phyloP scores from a whole-genome alignment of 306 rosid species.

The Cicer cuneatum region DNA sequence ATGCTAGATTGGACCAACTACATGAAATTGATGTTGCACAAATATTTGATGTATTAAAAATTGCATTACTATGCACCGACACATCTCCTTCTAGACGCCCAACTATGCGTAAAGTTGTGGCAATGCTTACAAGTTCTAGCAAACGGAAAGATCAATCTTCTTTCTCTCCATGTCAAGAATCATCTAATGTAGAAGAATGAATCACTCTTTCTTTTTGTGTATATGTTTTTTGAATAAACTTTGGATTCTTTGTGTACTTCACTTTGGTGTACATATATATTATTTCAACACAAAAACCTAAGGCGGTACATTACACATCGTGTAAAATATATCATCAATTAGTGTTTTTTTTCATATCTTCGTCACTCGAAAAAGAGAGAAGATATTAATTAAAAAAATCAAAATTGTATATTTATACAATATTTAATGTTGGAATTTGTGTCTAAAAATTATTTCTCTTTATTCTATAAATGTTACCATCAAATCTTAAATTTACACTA shows the following conservation, averaged over 20 bases:
- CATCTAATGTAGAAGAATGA: not conserved
- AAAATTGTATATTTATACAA: too few relatives aligned
- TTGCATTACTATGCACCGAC: constrained; percentile 70
- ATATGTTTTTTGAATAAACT: constrained; percentile 13
- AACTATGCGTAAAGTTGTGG: constrained; percentile 65
- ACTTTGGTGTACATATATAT: too few relatives aligned
- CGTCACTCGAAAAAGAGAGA: too few relatives aligned
- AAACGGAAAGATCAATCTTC: constrained; percentile 46
- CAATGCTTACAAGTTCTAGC: constrained; percentile 66
- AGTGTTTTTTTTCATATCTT: too few relatives aligned
- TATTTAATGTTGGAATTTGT: too few relatives aligned
- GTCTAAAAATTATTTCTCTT: too few relatives aligned
- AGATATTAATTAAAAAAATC: too few relatives aligned
- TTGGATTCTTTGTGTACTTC: not conserved
- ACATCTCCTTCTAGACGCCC: constrained; percentile 59
- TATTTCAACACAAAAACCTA: too few relatives aligned
- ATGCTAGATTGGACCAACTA: constrained; percentile 62
- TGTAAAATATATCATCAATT: too few relatives aligned
- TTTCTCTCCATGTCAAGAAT: constrained; percentile 44
- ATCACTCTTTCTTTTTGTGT: not conserved
- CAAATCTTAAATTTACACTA: too few relatives aligned
- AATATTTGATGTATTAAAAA: constrained; percentile 62
- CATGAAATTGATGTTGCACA: constrained; percentile 56
- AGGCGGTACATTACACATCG: too few relatives aligned
- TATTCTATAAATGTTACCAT: too few relatives aligned